These are phyloP conservation scores for Biancaea sappan DNA, from an alignment of 306 rosid species.

Conservation along the genomic window DNA sequence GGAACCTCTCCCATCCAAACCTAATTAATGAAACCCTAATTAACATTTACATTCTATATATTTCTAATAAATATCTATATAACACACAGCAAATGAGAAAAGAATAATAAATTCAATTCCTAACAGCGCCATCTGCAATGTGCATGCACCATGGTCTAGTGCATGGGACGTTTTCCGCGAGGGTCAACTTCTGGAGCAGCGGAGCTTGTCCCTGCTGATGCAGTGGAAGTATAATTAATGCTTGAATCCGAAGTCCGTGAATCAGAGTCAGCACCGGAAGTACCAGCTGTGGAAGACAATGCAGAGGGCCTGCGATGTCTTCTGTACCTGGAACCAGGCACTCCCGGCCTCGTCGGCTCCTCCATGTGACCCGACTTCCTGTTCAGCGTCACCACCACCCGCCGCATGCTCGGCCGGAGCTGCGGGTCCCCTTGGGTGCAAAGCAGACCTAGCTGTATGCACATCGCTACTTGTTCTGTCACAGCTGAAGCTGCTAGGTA, in stretches of 20 bases:
- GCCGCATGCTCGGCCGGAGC: slow-evolving; percentile 77
- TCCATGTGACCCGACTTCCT: slow-evolving; percentile 69
- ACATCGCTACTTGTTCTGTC: slow-evolving; percentile 68
- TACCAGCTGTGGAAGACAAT: slow-evolving; percentile 55
- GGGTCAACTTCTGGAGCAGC: slow-evolving; percentile 33
- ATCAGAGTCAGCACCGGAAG: slow-evolving; percentile 48
- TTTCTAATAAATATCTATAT: background rate
- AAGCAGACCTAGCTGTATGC: slow-evolving; percentile 44
- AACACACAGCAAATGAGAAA: background rate
- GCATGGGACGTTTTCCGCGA: slow-evolving; percentile 70
- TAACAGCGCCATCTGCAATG: no score
- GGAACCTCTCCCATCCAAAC: background rate
- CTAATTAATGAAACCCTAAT: background rate
- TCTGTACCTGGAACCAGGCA: slow-evolving; percentile 70
- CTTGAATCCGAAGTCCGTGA: slow-evolving; percentile 52
- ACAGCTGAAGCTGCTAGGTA: slow-evolving; percentile 50
- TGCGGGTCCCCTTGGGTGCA: slow-evolving; percentile 72
- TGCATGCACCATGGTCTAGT: no score
- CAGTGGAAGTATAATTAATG: slow-evolving; percentile 27
- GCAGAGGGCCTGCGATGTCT: slow-evolving; percentile 45
- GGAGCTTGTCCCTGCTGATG: slow-evolving; percentile 41
- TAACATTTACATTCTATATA: background rate
- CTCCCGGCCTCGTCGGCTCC: slow-evolving; percentile 77
- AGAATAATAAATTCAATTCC: background rate
- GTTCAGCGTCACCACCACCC: slow-evolving; percentile 74